phyloP scores from a whole-genome alignment of 2,329 filamentous ascomycete species.

The Beauveria pseudobassiana region DNA sequence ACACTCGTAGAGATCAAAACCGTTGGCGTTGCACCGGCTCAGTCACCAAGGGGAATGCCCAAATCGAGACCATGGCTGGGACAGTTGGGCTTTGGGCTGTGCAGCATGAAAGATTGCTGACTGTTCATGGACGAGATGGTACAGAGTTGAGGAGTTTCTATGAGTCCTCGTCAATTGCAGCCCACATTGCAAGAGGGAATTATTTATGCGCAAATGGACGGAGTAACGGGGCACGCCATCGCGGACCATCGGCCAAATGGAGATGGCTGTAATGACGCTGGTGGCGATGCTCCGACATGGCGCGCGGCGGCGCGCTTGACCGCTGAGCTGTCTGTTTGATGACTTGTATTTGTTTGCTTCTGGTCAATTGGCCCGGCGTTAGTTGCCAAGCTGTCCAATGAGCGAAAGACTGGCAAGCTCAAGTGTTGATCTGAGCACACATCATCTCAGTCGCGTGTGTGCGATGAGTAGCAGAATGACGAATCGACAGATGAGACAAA shows the following conservation, averaged over 20 bases:
- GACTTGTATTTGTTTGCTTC: not conserved
- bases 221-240: not conserved
- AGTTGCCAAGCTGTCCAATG: not conserved
- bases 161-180: not conserved
- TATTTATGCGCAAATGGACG: not conserved
- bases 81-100: not conserved
- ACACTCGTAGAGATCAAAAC: too few relatives aligned
- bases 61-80: not conserved
- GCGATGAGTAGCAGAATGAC: not conserved
- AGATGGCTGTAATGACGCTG: not conserved
- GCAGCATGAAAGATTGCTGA: not conserved
- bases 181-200: not conserved
- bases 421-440: not conserved
- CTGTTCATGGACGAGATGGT: not conserved
- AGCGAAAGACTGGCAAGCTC: not conserved
- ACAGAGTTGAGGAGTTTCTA: not conserved
- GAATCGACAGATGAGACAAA: not conserved
- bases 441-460: not conserved
- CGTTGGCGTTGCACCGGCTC: too few relatives aligned
- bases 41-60: too few relatives aligned
- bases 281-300: not conserved
- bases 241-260: conserved; percentile 6
- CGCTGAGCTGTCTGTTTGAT: not conserved
- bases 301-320: not conserved
- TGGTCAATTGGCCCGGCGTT: not conserved